These are phyloP conservation scores for Chrysanthemum lavandulifolium DNA, from an alignment of 129 eudicot species.

Conservation along the genomic window DNA sequence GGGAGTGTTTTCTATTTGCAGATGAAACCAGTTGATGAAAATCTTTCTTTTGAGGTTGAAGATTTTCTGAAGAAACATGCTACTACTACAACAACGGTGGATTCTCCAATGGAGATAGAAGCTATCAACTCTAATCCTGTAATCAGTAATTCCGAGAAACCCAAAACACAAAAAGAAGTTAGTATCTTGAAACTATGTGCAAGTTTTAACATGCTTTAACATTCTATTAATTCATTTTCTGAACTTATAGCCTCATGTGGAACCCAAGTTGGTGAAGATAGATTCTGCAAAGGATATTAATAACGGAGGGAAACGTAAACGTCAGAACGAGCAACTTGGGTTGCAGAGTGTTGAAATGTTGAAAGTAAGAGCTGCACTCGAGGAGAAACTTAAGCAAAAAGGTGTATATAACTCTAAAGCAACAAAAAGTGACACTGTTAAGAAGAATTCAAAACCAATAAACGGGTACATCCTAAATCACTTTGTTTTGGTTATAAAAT, in stretches of 20 bases:
- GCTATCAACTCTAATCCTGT: slow-evolving; percentile 31
- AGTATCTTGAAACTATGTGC: slow-evolving; percentile 18
- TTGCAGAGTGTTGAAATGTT: slow-evolving; percentile 82
- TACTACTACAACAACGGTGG: slow-evolving; percentile 22
- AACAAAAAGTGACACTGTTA: slow-evolving; percentile 36
- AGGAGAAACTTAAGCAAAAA: slow-evolving; percentile 83
- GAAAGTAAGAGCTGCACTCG: slow-evolving; percentile 87
- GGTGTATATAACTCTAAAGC: slow-evolving; percentile 56
- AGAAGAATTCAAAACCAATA: slow-evolving; percentile 41
- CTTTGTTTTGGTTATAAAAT: background rate
- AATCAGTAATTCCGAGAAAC: slow-evolving; percentile 13
- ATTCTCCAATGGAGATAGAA: slow-evolving; percentile 30
- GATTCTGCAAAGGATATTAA: slow-evolving; percentile 27
- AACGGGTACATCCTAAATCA: slow-evolving; percentile 47
- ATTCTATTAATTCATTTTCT: slow-evolving; percentile 12
- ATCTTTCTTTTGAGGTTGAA: slow-evolving; percentile 59
- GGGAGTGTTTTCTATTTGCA: slow-evolving; percentile 29
- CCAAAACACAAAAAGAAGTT: slow-evolving; percentile 40
- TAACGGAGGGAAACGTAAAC: slow-evolving; percentile 42
- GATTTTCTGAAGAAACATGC: slow-evolving; percentile 34
- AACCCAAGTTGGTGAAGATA: slow-evolving; percentile 31
- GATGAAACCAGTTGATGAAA: slow-evolving; percentile 77
- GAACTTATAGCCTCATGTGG: slow-evolving; percentile 36
- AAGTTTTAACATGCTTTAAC: background rate
- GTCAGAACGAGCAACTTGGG: slow-evolving; percentile 52